A percentile compares a stretch with the other conserved stretches of the same genome.
Evolutionary conservation across 2,329 filamentous ascomycete species (phyloP).

Genomic region (Aspergillus nomiae): DNA sequence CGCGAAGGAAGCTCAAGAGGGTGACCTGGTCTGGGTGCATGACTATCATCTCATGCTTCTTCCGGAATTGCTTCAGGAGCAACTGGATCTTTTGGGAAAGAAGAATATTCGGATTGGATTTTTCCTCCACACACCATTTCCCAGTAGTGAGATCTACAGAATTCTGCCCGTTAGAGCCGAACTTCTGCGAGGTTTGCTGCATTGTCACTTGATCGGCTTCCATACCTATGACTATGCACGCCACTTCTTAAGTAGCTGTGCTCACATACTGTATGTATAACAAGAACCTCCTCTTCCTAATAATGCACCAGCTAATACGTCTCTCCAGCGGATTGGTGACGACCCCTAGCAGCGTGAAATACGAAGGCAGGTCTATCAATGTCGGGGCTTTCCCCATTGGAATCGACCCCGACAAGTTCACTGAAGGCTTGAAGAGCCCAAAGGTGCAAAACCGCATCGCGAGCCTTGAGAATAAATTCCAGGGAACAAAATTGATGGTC

Average conservation of each 20-base stretch:
- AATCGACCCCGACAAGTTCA: slow-evolving; percentile 93
- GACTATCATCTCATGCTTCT: slow-evolving; percentile 97
- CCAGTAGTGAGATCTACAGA: slow-evolving; percentile 91
- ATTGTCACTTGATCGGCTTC: slow-evolving; percentile 92
- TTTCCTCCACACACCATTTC: slow-evolving; percentile 94
- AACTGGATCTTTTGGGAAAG: slow-evolving; percentile 68
- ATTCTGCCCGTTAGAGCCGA: slow-evolving; percentile 87
- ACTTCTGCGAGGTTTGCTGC: slow-evolving; percentile 78
- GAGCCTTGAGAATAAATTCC: slow-evolving; percentile 79
- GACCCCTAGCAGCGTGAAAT: slow-evolving; percentile 87
- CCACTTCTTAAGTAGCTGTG: slow-evolving; percentile 91
- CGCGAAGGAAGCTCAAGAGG: slow-evolving; percentile 80
- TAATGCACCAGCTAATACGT: slow-evolving; percentile 11
- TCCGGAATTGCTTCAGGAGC: slow-evolving; percentile 86
- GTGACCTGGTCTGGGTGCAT: slow-evolving; percentile 92
- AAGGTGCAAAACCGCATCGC: slow-evolving; percentile 83
- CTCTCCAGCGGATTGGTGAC: slow-evolving; percentile 53
- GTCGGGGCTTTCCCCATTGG: slow-evolving; percentile 94
- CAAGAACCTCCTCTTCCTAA: slow-evolving; percentile 2
- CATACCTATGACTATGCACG: slow-evolving; percentile 96
- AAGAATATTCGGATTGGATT: slow-evolving; percentile 95
- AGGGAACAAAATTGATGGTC: slow-evolving; percentile 90
- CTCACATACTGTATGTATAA: slow-evolving; percentile 70
- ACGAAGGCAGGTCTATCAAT: slow-evolving; percentile 78
- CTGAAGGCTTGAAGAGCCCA: slow-evolving; percentile 77